These are phyloP conservation scores for Penicillium angulare DNA, from an alignment of 495 filamentous ascomycete genomes.

Conservation along the genomic window DNA sequence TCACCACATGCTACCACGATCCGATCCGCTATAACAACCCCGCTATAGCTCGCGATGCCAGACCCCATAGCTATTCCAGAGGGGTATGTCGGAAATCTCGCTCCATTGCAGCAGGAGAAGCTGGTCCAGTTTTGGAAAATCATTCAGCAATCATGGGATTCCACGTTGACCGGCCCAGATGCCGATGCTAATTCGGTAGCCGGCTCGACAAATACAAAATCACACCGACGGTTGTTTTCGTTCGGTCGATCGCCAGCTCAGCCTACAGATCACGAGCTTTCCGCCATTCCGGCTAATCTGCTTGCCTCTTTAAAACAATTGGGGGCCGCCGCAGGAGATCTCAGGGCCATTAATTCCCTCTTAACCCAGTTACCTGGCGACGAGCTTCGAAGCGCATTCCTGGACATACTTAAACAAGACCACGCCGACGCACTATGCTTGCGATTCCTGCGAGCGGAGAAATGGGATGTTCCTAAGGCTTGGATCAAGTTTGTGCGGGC, in stretches of 20 bases:
- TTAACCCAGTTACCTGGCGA: slow-evolving; percentile 56
- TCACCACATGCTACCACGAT: neutral
- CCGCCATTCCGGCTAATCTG: slow-evolving; percentile 17
- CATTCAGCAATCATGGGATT: slow-evolving; percentile 21
- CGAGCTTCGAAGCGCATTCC: slow-evolving; percentile 69
- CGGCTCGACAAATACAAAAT: slow-evolving; percentile 1
- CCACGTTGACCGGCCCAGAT: slow-evolving; percentile 1
- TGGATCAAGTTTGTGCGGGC: slow-evolving; percentile 85
- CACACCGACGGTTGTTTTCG: slow-evolving; percentile 17
- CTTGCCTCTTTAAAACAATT: slow-evolving; percentile 18
- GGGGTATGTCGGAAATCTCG: slow-evolving; percentile 16
- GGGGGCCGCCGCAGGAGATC: slow-evolving; percentile 19
- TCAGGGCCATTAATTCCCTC: slow-evolving; percentile 22
- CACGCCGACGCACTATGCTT: slow-evolving; percentile 83
- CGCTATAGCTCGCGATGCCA: neutral
- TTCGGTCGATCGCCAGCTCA: slow-evolving; percentile 10
- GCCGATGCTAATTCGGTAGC: slow-evolving; percentile 1
- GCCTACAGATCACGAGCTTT: slow-evolving; percentile 9
- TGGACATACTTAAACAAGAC: slow-evolving; percentile 87
- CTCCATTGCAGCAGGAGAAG: slow-evolving; percentile 11
- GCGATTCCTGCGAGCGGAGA: slow-evolving; percentile 86
- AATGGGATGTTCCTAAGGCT: slow-evolving; percentile 89
- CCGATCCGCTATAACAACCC: neutral
- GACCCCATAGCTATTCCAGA: slow-evolving; percentile 2
- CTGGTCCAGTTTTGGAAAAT: slow-evolving; percentile 16